Conservation (phyloP, 441 rosid genomes). For the Breynia disticha region DNA sequence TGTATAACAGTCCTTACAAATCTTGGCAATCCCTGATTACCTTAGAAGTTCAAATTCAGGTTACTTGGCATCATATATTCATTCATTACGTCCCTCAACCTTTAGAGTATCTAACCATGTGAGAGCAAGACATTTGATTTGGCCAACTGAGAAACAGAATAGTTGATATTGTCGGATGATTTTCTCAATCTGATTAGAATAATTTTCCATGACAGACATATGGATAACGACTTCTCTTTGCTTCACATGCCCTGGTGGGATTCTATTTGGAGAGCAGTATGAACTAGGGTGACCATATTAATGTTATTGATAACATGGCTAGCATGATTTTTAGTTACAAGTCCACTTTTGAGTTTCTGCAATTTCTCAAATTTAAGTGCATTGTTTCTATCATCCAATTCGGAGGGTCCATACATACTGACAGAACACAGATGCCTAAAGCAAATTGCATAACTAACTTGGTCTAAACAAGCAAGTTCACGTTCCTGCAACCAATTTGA, state of each 20-base stretch:
- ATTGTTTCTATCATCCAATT: not conserved
- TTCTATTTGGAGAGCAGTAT: no score
- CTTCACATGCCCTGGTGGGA: no score
- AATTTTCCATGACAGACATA: no score
- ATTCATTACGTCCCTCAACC: no score
- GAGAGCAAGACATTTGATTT: no score
- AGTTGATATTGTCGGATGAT: no score
- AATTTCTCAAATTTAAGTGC: not conserved
- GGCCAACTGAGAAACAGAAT: no score
- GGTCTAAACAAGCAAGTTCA: slow-evolving; percentile 7
- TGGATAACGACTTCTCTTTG: no score
- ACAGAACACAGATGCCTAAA: not conserved
- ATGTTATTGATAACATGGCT: no score
- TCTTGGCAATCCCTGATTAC: not conserved
- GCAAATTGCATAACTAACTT: slow-evolving; percentile 5
- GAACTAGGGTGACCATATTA: no score
- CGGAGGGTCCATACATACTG: not conserved
- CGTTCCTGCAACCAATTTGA: slow-evolving; percentile 6
- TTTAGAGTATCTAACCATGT: no score
- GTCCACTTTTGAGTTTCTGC: not conserved
- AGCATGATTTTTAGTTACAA: not conserved
- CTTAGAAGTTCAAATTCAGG: not conserved
- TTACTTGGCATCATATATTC: not conserved
- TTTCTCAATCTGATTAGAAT: no score
- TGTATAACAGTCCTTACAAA: not conserved